A percentile compares a stretch with the other conserved stretches of the same genome.
phyloP scores from a whole-genome alignment of 495 filamentous ascomycete species.

The Neurospora tetraspora region DNA sequence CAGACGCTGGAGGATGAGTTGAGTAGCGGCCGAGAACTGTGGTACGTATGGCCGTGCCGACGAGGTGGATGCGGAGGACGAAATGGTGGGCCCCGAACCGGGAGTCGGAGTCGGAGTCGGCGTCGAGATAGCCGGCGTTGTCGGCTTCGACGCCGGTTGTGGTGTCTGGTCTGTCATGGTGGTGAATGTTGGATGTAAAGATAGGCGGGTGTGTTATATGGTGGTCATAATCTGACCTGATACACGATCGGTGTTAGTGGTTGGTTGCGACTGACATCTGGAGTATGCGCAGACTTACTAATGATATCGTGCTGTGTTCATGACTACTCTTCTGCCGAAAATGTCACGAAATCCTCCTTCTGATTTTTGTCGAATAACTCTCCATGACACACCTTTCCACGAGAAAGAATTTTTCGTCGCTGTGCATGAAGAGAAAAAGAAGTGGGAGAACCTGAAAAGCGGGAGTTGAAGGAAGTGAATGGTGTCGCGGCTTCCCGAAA shows the following conservation, averaged over 20 bases:
- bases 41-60: conserved; percentile 33
- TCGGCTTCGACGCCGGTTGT: not conserved
- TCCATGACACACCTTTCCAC: not conserved
- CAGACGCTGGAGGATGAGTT: conserved; percentile 48
- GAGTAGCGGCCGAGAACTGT: conserved; percentile 44
- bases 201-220: not conserved
- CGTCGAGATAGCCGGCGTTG: not conserved
- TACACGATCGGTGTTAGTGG: not conserved
- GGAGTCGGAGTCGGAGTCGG: not conserved
- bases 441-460: not conserved
- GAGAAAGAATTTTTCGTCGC: not conserved
- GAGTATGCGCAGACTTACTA: not conserved
- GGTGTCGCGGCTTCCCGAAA: not conserved
- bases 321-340: not conserved
- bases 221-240: not conserved
- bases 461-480: not conserved
- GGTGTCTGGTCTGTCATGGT: not conserved
- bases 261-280: not conserved
- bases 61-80: conserved; percentile 6
- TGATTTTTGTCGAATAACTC: not conserved
- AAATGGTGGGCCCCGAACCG: not conserved
- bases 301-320: not conserved
- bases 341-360: not conserved
- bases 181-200: not conserved
- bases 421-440: not conserved